A percentile compares a stretch with the other conserved stretches of the same genome.
phyloP scores from a whole-genome alignment of 306 rosid genomes.

The Hippophae tibetana region DNA sequence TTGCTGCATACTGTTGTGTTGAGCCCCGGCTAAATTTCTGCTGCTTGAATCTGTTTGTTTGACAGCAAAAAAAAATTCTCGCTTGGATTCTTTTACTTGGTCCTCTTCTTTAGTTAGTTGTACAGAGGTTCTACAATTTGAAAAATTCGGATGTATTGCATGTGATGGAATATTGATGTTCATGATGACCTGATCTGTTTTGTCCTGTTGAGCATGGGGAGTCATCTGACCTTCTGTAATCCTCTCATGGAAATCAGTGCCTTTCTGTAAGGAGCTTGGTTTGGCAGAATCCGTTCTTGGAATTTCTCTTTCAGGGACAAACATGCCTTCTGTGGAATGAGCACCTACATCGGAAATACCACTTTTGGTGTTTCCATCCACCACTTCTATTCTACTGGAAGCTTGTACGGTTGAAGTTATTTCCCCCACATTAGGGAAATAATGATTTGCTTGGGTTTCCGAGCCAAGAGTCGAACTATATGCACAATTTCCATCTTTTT shows the following conservation, averaged over 20 bases:
- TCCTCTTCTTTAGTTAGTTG: constrained; percentile 13
- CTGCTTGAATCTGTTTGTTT: constrained; percentile 4
- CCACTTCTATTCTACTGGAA: constrained; percentile 13
- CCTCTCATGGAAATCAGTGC: constrained; percentile 9
- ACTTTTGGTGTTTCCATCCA: constrained; percentile 7
- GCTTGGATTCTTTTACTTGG: constrained; percentile 19
- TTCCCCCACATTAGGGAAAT: constrained; percentile 1
- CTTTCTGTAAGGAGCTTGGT: constrained; percentile 11
- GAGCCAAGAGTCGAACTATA: constrained; percentile 12
- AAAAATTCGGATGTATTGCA: constrained; percentile 17
- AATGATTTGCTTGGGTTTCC: constrained; percentile 5
- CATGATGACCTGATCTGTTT: constrained; percentile 7
- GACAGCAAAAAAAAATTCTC: constrained; percentile 4
- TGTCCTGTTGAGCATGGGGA: constrained; percentile 18
- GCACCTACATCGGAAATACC: constrained; percentile 18
- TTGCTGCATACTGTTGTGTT: constrained; percentile 10
- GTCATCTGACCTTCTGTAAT: constrained; percentile 12
- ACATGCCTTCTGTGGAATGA: constrained; percentile 18
- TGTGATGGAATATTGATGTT: constrained; percentile 9
- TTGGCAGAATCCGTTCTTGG: constrained; percentile 10
- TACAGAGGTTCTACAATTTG: constrained; percentile 23
- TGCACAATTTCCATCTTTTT: constrained; percentile 25
- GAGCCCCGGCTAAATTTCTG: constrained; percentile 8
- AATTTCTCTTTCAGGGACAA: constrained; percentile 1
- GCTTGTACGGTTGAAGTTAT: constrained; percentile 17